Evolutionary conservation across 164 flowering plant genomes (phyloP).

Genomic region (Chloranthus sessilifolius): DNA sequence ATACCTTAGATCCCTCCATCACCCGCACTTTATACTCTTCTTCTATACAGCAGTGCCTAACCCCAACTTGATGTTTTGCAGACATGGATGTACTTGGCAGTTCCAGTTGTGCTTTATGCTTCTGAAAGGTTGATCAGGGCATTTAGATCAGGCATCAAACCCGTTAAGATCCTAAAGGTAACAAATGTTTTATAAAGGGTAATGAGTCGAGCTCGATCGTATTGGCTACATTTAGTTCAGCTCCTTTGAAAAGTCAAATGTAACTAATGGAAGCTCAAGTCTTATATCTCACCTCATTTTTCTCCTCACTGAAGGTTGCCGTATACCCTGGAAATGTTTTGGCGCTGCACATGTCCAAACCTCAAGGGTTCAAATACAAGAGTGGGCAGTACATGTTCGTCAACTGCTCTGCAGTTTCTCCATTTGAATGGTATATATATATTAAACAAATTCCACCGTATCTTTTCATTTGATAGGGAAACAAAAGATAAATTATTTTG

Average conservation of each 20-base stretch:
- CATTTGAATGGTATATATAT: slow-evolving; percentile 56
- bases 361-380: slow-evolving; percentile 45
- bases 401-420: slow-evolving; percentile 48
- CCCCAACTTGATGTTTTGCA: slow-evolving; percentile 10
- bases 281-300: too few relatives aligned
- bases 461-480: too few relatives aligned
- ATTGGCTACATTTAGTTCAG: too few relatives aligned
- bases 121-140: slow-evolving; percentile 43
- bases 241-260: too few relatives aligned
- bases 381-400: slow-evolving; percentile 59
- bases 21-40: not conserved
- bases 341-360: slow-evolving; percentile 46
- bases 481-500: too few relatives aligned
- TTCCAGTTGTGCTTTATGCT: slow-evolving; percentile 35
- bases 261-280: too few relatives aligned
- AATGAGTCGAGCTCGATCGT: too few relatives aligned
- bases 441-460: too few relatives aligned
- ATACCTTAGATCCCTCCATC: slow-evolving; percentile 1
- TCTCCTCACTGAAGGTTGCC: slow-evolving; percentile 39
- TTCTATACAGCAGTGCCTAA: not conserved
- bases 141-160: slow-evolving; percentile 40
- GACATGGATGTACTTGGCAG: slow-evolving; percentile 55
- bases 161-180: slow-evolving; percentile 45
- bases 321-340: slow-evolving; percentile 46
- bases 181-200: too few relatives aligned